phyloP scores from a whole-genome alignment of 257 asterid species.

The Nicotiana obtusifolia region DNA sequence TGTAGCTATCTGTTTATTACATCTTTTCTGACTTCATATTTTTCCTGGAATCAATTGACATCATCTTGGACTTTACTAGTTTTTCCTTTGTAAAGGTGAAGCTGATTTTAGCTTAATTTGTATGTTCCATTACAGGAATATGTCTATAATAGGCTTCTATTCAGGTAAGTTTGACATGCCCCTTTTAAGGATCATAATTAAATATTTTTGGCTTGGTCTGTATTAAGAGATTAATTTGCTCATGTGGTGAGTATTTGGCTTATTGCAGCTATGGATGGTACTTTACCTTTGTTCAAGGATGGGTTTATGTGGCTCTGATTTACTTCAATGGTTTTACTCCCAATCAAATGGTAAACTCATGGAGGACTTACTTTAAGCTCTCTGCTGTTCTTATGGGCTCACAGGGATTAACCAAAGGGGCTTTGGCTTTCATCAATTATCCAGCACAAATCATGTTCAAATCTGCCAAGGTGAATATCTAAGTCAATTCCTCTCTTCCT shows the following conservation, averaged over 20 bases:
- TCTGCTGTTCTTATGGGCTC: constrained; percentile 95
- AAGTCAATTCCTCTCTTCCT: neutral
- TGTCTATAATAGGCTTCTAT: constrained; percentile 86
- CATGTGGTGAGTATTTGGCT: neutral
- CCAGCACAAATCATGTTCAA: constrained; percentile 98
- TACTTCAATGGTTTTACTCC: constrained; percentile 75
- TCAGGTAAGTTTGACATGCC: constrained; percentile 52
- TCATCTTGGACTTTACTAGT: neutral
- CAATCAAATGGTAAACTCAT: constrained; percentile 90
- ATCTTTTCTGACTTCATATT: neutral
- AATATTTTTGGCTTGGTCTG: neutral
- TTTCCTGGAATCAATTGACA: neutral
- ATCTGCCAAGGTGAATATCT: constrained; percentile 68
- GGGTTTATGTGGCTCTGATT: constrained; percentile 72
- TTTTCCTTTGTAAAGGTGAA: neutral
- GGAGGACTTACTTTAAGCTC: constrained; percentile 83
- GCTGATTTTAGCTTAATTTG: neutral
- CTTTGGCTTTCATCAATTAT: constrained; percentile 83
- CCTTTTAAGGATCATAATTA: neutral
- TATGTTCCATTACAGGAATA: constrained; percentile 59
- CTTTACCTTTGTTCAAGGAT: constrained; percentile 91
- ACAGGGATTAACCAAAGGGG: constrained; percentile 84
- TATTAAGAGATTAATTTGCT: neutral
- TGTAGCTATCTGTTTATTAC: neutral
- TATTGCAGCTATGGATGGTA: constrained; percentile 90